phyloP scores from a whole-genome alignment of 164 flowering plant species.

The Kalanchoe fedtschenkoi region DNA sequence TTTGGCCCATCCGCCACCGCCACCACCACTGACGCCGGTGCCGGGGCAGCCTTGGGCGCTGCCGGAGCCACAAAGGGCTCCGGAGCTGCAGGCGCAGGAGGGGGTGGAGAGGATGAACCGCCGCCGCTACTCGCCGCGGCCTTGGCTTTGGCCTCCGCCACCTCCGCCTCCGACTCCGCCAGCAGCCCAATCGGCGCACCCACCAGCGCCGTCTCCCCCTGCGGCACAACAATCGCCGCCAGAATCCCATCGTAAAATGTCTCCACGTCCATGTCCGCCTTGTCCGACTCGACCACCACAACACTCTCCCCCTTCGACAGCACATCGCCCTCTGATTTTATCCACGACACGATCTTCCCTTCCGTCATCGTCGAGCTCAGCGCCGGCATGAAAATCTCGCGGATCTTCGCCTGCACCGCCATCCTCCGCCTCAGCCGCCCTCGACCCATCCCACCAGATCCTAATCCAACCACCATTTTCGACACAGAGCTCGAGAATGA shows the following conservation, averaged over 20 bases:
- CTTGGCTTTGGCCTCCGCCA: slow-evolving; percentile 55
- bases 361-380: slow-evolving; percentile 96
- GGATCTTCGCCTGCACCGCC: slow-evolving; percentile 51
- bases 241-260: slow-evolving; percentile 84
- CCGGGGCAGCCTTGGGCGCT: slow-evolving; percentile 21
- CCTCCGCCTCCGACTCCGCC: slow-evolving; percentile 66
- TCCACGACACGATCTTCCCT: slow-evolving; percentile 89
- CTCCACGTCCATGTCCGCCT: slow-evolving; percentile 96
- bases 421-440: slow-evolving; percentile 12
- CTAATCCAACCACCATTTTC: not conserved
- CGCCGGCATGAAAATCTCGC: slow-evolving; percentile 98
- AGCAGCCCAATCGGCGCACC: slow-evolving; percentile 78
- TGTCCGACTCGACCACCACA: slow-evolving; percentile 87
- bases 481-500: not conserved
- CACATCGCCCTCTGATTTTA: slow-evolving; percentile 78
- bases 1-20: slow-evolving; percentile 30
- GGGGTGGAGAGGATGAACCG: slow-evolving; percentile 8
- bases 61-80: slow-evolving; percentile 21
- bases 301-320: slow-evolving; percentile 87
- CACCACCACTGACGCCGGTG: slow-evolving; percentile 12
- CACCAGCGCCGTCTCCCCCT: slow-evolving; percentile 78
- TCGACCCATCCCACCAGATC: not conserved
- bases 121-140: slow-evolving; percentile 16
- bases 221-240: slow-evolving; percentile 80
- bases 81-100: slow-evolving; percentile 20